Conservation (phyloP, 2,329 filamentous ascomycete species). For the Calycina herbarum region DNA sequence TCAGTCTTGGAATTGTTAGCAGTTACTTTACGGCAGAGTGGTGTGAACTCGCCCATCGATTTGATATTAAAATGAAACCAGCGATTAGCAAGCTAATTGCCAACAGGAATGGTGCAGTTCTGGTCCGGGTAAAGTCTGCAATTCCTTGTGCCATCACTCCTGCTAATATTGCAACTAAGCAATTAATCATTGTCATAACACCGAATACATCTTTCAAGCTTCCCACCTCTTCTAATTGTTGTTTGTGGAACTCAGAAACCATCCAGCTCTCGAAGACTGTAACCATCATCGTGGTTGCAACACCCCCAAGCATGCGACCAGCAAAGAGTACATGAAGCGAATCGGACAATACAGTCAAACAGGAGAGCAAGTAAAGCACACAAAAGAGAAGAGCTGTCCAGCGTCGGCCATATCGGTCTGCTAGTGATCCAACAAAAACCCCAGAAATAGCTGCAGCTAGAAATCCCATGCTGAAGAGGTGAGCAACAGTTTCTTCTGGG, state of each 20-base stretch:
- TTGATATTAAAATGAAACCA: constrained; percentile 47
- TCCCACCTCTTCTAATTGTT: constrained; percentile 42
- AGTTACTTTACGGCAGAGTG: background rate
- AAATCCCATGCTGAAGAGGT: constrained; percentile 32
- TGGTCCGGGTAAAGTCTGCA: constrained; percentile 47
- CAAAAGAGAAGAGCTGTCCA: constrained; percentile 56
- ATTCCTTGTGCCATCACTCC: constrained; percentile 52
- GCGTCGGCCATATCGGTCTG: constrained; percentile 40
- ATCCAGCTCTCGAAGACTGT: constrained; percentile 64
- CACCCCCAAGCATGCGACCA: constrained; percentile 54
- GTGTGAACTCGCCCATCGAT: constrained; percentile 45
- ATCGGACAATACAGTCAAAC: constrained; percentile 49
- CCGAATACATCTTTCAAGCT: constrained; percentile 52
- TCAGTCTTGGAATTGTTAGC: constrained; percentile 37
- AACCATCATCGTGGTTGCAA: constrained; percentile 58
- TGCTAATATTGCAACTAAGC: constrained; percentile 52
- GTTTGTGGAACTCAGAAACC: constrained; percentile 54
- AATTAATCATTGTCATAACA: constrained; percentile 51
- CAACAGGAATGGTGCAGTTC: constrained; percentile 52
- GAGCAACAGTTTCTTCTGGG: constrained; percentile 29
- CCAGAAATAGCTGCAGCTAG: constrained; percentile 30
- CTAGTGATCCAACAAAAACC: constrained; percentile 30
- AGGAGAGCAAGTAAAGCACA: constrained; percentile 51
- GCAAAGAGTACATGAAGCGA: constrained; percentile 46
- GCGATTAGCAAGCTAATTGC: constrained; percentile 42